Conservation (phyloP, 2,329 filamentous ascomycete genomes). For the Orbilia blumenaviensis region DNA sequence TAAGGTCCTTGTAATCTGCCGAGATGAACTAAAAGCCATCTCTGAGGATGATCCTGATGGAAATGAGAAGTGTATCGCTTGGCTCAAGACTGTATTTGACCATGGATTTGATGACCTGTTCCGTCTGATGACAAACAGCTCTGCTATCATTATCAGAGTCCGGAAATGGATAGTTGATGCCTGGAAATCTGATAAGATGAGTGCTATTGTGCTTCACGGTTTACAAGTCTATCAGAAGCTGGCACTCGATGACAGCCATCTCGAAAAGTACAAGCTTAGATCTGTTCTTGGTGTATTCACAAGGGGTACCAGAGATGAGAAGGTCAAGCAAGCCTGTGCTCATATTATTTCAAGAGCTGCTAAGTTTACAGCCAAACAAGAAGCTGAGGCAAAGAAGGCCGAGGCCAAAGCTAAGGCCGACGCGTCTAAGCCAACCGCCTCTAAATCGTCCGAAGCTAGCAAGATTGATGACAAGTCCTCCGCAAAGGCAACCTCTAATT, state of each 20-base stretch:
- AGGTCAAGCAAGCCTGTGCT: constrained; percentile 43
- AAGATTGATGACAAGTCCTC: constrained; percentile 25
- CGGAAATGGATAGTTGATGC: constrained; percentile 50
- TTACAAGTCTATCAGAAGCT: constrained; percentile 50
- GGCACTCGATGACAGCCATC: constrained; percentile 22
- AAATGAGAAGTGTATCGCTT: constrained; percentile 41
- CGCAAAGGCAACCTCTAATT: constrained; percentile 12
- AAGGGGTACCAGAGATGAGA: constrained; percentile 42
- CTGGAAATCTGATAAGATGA: constrained; percentile 48
- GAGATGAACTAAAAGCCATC: constrained; percentile 37
- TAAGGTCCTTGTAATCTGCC: constrained; percentile 25
- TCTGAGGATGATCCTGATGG: constrained; percentile 39
- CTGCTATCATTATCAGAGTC: constrained; percentile 29
- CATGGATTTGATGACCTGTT: constrained; percentile 49
- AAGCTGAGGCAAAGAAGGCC: constrained; percentile 29
- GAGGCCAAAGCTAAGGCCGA: constrained; percentile 38
- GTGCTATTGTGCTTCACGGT: constrained; percentile 39
- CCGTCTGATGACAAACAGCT: constrained; percentile 25
- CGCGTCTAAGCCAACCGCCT: neutral
- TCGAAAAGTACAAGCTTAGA: constrained; percentile 44
- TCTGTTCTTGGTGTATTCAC: constrained; percentile 34
- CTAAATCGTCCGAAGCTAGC: constrained; percentile 7
- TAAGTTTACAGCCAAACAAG: constrained; percentile 41
- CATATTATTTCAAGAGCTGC: constrained; percentile 38
- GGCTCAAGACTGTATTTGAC: constrained; percentile 49